These are phyloP conservation scores for Ceratobasidium sp. DNA, from an alignment of 1,284 basidiomycete species.

Conservation along the genomic window DNA sequence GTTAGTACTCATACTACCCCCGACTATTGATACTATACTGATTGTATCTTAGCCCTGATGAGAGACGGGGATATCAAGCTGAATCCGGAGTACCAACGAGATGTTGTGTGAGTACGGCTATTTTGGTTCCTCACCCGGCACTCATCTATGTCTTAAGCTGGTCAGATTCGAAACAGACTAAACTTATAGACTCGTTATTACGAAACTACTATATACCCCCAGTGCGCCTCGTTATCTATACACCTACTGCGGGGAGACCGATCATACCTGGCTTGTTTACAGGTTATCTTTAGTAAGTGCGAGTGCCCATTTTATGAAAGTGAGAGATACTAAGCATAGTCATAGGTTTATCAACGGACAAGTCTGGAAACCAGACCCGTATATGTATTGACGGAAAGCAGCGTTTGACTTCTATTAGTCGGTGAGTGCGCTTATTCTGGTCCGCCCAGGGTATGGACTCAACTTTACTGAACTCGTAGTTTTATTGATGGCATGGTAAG, in stretches of 20 bases:
- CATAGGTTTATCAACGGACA: slow-evolving; percentile 33
- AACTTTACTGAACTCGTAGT: not conserved
- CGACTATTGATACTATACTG: not conserved
- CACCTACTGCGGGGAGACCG: not conserved
- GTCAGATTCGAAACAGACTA: slow-evolving; percentile 39
- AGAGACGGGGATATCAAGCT: slow-evolving; percentile 19
- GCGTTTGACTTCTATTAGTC: slow-evolving; percentile 40
- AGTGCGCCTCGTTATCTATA: not conserved
- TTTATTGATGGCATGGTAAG: slow-evolving; percentile 41
- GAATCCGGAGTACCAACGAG: slow-evolving; percentile 28
- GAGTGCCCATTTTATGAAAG: not conserved
- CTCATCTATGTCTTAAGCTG: slow-evolving; percentile 17
- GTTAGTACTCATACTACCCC: not conserved
- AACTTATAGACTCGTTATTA: slow-evolving; percentile 40
- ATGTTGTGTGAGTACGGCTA: slow-evolving; percentile 21
- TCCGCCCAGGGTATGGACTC: not conserved
- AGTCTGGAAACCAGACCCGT: slow-evolving; percentile 36
- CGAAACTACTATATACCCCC: slow-evolving; percentile 42
- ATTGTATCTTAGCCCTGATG: slow-evolving; percentile 2
- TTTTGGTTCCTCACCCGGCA: not conserved
- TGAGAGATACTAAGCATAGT: not conserved
- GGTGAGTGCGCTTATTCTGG: slow-evolving; percentile 11
- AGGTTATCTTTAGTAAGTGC: slow-evolving; percentile 40
- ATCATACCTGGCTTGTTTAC: not conserved
- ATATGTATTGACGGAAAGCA: slow-evolving; percentile 43